phyloP scores from a whole-genome alignment of 1,284 basidiomycete genomes.

The Volvariella surrecta region DNA sequence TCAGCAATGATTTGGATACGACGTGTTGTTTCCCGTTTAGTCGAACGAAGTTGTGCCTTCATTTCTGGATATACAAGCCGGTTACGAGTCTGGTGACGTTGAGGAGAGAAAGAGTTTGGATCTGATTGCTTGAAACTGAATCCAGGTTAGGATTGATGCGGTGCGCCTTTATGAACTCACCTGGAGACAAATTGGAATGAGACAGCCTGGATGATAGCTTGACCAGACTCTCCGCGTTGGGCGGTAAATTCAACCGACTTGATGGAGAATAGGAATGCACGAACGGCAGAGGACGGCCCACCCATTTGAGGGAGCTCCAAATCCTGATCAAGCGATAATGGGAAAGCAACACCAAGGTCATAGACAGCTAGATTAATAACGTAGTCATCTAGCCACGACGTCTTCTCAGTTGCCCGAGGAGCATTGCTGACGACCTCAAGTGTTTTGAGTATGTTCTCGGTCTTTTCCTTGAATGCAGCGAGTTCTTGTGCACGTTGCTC shows the following conservation, averaged over 20 bases:
- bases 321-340: slow-evolving; percentile 51
- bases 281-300: slow-evolving; percentile 35
- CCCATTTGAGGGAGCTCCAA: slow-evolving; percentile 37
- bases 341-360: slow-evolving; percentile 81
- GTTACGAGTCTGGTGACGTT: slow-evolving; percentile 66
- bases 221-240: slow-evolving; percentile 71
- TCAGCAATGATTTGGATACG: slow-evolving; percentile 62
- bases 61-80: slow-evolving; percentile 75
- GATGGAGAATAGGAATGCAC: slow-evolving; percentile 81
- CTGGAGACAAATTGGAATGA: slow-evolving; percentile 78
- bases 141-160: slow-evolving; percentile 1
- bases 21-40: slow-evolving; percentile 39
- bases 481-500: slow-evolving; percentile 72
- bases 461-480: slow-evolving; percentile 77
- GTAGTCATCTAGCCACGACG: slow-evolving; percentile 61
- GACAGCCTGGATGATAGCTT: slow-evolving; percentile 62
- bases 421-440: slow-evolving; percentile 55
- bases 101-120: slow-evolving; percentile 62
- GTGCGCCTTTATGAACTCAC: slow-evolving; percentile 30
- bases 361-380: slow-evolving; percentile 55
- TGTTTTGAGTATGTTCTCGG: slow-evolving; percentile 60
- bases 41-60: slow-evolving; percentile 65
- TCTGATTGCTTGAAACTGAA: slow-evolving; percentile 70
- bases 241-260: slow-evolving; percentile 66
- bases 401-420: slow-evolving; percentile 25